phyloP scores from a whole-genome alignment of 2,329 filamentous ascomycete species.

The Trichophaea hybrida region DNA sequence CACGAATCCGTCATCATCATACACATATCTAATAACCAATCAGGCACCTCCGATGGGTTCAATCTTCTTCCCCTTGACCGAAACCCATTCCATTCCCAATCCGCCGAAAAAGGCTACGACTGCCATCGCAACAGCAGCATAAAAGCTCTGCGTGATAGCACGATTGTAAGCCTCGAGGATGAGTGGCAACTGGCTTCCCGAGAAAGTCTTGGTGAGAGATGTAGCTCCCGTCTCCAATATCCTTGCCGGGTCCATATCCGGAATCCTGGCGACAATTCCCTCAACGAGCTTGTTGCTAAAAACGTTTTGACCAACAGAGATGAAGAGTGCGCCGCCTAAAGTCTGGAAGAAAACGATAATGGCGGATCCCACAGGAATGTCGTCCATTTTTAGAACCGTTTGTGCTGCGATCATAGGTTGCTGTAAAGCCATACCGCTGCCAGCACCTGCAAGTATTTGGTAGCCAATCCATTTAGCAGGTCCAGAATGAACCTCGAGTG shows the following conservation, averaged over 20 bases:
- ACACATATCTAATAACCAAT: neutral
- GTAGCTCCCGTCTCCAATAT: conserved; percentile 44
- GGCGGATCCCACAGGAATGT: conserved; percentile 43
- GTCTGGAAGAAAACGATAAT: conserved; percentile 46
- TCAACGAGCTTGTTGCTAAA: conserved; percentile 36
- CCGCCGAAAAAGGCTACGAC: conserved; percentile 42
- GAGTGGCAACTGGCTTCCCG: conserved; percentile 36
- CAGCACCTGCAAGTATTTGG: conserved; percentile 37
- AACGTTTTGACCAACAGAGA: conserved; percentile 43
- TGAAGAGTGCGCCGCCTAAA: conserved; percentile 45
- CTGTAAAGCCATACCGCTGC: conserved; percentile 46
- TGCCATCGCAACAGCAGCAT: conserved; percentile 43
- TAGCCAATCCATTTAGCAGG: conserved; percentile 36
- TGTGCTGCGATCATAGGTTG: conserved; percentile 43
- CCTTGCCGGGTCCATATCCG: conserved; percentile 33
- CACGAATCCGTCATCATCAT: too few relatives aligned
- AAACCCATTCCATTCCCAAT: conserved; percentile 48
- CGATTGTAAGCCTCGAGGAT: conserved; percentile 52
- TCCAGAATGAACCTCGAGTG: conserved; percentile 37
- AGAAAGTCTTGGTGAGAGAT: conserved; percentile 42
- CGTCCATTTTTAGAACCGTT: conserved; percentile 39
- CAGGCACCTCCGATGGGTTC: conserved; percentile 16
- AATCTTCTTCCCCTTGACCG: conserved; percentile 29
- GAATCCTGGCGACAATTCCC: conserved; percentile 22
- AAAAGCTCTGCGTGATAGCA: conserved; percentile 45